Conservation (phyloP, 352 stramenopile genomes). For the Globisporangium recalcitrans region DNA sequence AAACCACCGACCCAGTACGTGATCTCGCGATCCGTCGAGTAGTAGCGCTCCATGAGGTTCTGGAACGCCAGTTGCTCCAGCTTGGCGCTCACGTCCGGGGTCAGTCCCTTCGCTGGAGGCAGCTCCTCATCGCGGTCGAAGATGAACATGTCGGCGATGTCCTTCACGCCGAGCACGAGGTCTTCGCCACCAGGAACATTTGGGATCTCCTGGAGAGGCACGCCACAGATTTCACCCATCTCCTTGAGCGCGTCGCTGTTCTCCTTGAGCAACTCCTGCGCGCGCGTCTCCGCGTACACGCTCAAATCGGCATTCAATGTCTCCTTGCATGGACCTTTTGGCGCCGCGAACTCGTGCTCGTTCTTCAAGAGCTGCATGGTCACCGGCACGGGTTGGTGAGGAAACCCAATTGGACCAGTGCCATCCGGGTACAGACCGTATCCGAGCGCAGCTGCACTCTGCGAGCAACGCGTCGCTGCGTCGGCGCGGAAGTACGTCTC, state of each 20-base stretch:
- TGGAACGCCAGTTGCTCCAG: constrained; percentile 72
- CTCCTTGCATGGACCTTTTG: constrained; percentile 64
- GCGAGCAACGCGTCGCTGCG: constrained; percentile 69
- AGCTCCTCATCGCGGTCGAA: constrained; percentile 71
- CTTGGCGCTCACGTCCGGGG: constrained; percentile 38
- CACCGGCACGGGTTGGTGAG: constrained; percentile 69
- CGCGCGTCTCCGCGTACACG: constrained; percentile 51
- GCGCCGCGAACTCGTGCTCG: constrained; percentile 80
- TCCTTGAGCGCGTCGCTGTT: constrained; percentile 51
- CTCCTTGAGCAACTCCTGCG: constrained; percentile 47
- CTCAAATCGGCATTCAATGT: constrained; percentile 47
- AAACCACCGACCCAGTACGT: constrained; percentile 85
- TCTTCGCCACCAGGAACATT: constrained; percentile 60
- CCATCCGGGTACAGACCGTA: constrained; percentile 81
- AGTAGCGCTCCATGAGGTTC: constrained; percentile 85
- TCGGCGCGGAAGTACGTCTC: constrained; percentile 84
- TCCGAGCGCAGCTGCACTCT: constrained; percentile 68
- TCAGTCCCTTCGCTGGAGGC: constrained; percentile 46
- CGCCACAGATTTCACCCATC: constrained; percentile 53
- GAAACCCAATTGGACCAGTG: constrained; percentile 60
- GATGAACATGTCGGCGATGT: constrained; percentile 80
- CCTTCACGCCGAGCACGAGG: constrained; percentile 70
- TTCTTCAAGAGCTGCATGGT: constrained; percentile 83
- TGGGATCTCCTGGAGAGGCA: constrained; percentile 52
- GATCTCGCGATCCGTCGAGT: constrained; percentile 66